These are phyloP conservation scores for Chlorella ohadii DNA, from an alignment of 139 green algal genomes.

Conservation along the genomic window DNA sequence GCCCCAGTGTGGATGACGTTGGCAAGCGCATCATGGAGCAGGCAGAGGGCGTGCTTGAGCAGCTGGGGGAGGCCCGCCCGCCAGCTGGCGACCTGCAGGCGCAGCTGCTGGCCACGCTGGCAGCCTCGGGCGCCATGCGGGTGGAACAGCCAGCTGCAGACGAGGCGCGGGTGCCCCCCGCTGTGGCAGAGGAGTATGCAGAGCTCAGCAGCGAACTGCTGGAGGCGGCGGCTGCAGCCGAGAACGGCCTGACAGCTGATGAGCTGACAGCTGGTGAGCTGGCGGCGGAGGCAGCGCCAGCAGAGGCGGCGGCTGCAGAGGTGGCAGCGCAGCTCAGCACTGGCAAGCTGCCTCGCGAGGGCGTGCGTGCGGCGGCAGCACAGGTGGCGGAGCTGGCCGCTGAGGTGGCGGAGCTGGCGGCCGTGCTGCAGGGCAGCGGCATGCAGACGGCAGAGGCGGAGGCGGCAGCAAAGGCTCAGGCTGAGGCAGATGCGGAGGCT, in stretches of 20 bases:
- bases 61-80: no score
- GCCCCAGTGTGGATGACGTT: no score
- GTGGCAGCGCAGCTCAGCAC: neutral
- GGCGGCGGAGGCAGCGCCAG: no score
- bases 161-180: no score
- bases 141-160: no score
- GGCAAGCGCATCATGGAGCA: no score
- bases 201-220: no score
- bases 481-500: neutral
- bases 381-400: neutral
- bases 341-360: neutral
- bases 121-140: no score
- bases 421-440: neutral
- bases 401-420: neutral
- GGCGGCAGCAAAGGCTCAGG: neutral
- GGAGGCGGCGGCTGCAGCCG: neutral
- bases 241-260: neutral
- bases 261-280: neutral
- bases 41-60: no score
- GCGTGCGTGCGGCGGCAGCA: neutral
- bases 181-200: no score
- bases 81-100: no score
- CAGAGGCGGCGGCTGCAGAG: neutral
- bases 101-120: no score
- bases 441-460: neutral